Evolutionary conservation across 1,284 basidiomycete genomes (phyloP).

Genomic region (Exobasidium cylindrosporum): DNA sequence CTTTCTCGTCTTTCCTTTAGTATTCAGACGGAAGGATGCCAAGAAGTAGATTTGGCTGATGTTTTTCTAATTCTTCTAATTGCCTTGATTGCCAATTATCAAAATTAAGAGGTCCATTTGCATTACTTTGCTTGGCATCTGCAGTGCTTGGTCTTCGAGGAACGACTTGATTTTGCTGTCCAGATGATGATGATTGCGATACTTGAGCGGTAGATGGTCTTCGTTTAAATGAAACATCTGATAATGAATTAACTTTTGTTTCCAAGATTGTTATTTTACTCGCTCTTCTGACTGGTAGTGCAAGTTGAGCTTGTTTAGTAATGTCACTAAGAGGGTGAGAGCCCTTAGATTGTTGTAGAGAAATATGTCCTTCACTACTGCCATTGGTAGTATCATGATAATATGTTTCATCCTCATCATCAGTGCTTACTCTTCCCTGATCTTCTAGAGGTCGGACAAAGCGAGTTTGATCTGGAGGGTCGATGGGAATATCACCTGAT

Average conservation of each 20-base stretch:
- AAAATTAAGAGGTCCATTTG: not conserved
- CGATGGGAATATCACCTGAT: not conserved
- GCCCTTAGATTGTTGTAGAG: no score
- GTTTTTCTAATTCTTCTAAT: not conserved
- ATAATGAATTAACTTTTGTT: no score
- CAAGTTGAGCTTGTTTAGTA: no score
- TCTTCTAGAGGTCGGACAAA: not conserved
- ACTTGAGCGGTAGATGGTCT: no score
- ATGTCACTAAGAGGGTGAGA: no score
- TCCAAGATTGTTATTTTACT: no score
- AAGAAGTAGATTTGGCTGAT: constrained; percentile 3
- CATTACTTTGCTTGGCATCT: not conserved
- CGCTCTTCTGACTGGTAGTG: no score
- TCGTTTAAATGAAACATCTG: no score
- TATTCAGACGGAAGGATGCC: constrained; percentile 1
- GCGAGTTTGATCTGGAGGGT: not conserved
- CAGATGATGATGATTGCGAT: no score
- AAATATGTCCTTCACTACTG: not conserved
- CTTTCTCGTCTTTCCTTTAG: not conserved
- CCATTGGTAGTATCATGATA: not conserved
- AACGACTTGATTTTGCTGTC: no score
- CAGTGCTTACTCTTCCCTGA: not conserved
- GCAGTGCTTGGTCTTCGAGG: not conserved
- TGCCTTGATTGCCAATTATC: constrained; percentile 5
- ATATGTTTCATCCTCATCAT: not conserved